phyloP scores from a whole-genome alignment of 192 early-diverging fungal genomes.

The Podila minutissima region DNA sequence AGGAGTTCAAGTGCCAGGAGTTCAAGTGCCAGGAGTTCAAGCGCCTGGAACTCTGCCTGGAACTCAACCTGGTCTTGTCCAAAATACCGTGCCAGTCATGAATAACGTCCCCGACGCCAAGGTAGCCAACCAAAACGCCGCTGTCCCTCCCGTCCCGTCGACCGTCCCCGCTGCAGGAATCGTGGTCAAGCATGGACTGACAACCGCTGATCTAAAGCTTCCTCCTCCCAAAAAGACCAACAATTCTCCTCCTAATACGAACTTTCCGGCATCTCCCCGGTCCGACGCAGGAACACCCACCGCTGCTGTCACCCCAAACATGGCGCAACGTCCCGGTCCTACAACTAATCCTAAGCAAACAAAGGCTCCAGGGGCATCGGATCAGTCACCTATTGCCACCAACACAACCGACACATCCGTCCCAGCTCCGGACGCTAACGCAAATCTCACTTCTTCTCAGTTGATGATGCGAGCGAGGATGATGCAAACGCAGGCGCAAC shows the following conservation, averaged over 20 bases:
- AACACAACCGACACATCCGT: background rate
- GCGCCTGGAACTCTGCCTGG: no score
- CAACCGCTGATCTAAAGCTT: constrained; percentile 39
- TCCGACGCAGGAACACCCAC: constrained; percentile 15
- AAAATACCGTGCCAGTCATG: background rate
- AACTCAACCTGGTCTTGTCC: background rate
- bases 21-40: no score
- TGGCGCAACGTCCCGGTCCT: constrained; percentile 1
- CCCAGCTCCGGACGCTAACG: background rate
- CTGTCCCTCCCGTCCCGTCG: background rate
- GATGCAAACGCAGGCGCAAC: constrained; percentile 10
- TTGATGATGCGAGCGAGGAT: constrained; percentile 17
- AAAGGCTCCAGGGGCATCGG: background rate
- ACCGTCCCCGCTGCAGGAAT: background rate
- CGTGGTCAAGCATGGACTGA: constrained; percentile 27
- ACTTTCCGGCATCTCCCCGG: constrained; percentile 31
- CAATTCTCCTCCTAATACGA: constrained; percentile 29
- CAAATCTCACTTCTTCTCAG: constrained; percentile 16
- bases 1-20: no score
- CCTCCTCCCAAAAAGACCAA: constrained; percentile 33
- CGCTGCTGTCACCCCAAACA: constrained; percentile 1
- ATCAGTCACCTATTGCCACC: background rate
- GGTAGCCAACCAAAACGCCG: background rate
- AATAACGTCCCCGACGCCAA: background rate
- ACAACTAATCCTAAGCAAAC: background rate